Evolutionary conservation across 2,329 filamentous ascomycete genomes (phyloP), one percentile per base, ranked within the genome.

Genomic region (Penicillium vulpinum): DNA sequence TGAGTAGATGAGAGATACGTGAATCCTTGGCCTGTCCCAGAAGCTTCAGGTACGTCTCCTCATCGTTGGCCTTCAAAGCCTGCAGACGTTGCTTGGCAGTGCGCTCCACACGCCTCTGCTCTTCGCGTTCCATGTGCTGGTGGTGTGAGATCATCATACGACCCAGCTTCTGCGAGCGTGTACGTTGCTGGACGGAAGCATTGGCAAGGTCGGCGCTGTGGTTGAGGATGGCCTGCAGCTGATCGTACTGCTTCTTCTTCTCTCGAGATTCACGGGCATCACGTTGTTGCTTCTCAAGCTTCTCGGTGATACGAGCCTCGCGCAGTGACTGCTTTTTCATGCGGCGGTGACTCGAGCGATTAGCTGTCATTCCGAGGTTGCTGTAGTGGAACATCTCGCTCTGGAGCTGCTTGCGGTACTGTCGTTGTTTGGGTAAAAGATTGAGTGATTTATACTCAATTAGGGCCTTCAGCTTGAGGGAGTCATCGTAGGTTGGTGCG

Each of bases 11-110:
- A 9, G 94, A 96, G 63, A 99, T 99, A 87, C 94, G 93, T 38
- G 93, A 97, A 80, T 99, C 94, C 81, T 99, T 99, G 70, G 94
- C 94, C 77, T 99, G 93, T 71, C 96, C 94, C 68, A 99, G 88
- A 71, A 99, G 83, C 77, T 97, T 97, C 77, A 99, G 85, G 74
- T 99, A 99, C 0, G 94, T 96, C 78, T 97, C 94, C 80, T 99
- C 94, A 75, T 99, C 94, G 86, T 99, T 96, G 69, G 94, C 93
- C 80, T 97, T 97, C 74, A 99, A 84, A 60, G 94, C 94, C 77
- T 97, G 93, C 64, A 99, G 87, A 97, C 94, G 94, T 77, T 99
- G 94, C 82, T 99, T 99, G 62, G 94, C 94, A 10, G 93, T 99
- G 62, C 94, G 86, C 80, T 99, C 94, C 64, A 99, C 90, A 61